Conservation (phyloP, 768 basidiomycete genomes). For the Sporobolomyces roseus region DNA sequence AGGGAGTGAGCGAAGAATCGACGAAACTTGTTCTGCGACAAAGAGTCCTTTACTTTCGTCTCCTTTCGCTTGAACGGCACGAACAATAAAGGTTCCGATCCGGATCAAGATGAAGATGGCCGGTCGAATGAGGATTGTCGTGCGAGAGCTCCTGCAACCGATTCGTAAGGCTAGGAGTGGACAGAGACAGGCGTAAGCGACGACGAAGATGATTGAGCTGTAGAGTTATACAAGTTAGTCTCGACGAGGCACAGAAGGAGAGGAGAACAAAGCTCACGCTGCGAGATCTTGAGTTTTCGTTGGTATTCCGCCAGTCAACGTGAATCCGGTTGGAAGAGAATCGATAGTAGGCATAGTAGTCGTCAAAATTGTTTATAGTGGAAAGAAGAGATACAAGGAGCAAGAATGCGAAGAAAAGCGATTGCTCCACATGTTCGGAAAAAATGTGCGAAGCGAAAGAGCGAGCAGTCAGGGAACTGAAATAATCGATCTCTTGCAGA, state of each 20-base stretch:
- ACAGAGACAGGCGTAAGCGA: constrained; percentile 2
- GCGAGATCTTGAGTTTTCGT: constrained; percentile 20
- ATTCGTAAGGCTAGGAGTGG: background rate
- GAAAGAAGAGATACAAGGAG: background rate
- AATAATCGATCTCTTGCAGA: too few relatives aligned
- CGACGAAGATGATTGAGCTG: constrained; percentile 28
- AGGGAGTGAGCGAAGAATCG: background rate
- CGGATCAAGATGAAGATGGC: constrained; percentile 5
- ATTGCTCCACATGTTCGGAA: background rate
- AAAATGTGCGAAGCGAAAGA: constrained; percentile 11
- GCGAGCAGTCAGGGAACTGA: too few relatives aligned
- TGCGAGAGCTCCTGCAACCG: too few relatives aligned
- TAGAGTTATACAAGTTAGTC: background rate
- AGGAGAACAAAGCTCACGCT: constrained; percentile 7
- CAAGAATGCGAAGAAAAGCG: background rate
- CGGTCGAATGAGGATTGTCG: constrained; percentile 5
- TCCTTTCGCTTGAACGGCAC: constrained; percentile 45
- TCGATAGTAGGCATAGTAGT: background rate
- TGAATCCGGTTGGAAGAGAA: background rate
- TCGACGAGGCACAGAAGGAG: background rate
- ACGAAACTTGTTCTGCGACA: constrained; percentile 17
- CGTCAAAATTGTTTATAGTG: background rate
- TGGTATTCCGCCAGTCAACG: constrained; percentile 27
- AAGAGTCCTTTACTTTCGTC: constrained; percentile 4
- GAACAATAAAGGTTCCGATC: constrained; percentile 23